Conservation (phyloP, 208 protist species). For the Strigomonas culicis region DNA sequence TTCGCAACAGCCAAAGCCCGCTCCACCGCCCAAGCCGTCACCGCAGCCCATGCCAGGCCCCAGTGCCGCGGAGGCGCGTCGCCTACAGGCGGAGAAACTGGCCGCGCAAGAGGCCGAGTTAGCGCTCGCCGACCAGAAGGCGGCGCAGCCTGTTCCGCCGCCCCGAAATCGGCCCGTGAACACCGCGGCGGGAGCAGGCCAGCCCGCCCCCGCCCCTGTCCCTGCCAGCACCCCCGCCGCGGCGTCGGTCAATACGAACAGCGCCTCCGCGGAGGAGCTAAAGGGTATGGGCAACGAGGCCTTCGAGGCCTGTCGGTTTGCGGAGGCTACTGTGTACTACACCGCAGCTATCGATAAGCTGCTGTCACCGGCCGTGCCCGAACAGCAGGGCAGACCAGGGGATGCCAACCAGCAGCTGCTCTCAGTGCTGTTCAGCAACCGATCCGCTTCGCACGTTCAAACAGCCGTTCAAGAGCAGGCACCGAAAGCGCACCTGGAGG, state of each 20-base stretch:
- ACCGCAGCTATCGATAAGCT: conserved; percentile 71
- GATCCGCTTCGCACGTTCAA: conserved; percentile 89
- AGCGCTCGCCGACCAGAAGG: background rate
- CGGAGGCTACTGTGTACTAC: conserved; percentile 79
- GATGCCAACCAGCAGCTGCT: conserved; percentile 29
- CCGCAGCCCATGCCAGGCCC: background rate
- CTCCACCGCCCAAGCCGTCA: too few relatives aligned
- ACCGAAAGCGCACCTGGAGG: conserved; percentile 69
- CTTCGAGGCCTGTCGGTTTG: conserved; percentile 77
- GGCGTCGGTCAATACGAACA: background rate
- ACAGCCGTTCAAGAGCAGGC: conserved; percentile 64
- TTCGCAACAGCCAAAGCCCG: background rate
- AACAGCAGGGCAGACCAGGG: background rate
- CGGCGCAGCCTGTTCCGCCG: background rate
- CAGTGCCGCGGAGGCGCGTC: background rate
- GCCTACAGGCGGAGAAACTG: background rate
- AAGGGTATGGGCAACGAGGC: conserved; percentile 89
- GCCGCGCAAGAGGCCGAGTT: background rate
- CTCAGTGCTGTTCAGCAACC: conserved; percentile 92
- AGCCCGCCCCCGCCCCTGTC: background rate
- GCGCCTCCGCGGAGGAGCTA: conserved; percentile 40
- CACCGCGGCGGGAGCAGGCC: too few relatives aligned
- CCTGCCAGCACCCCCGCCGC: background rate
- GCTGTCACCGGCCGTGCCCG: background rate
- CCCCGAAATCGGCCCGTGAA: background rate